phyloP scores from a whole-genome alignment of 495 filamentous ascomycete genomes.

The Penicillium lagena region DNA sequence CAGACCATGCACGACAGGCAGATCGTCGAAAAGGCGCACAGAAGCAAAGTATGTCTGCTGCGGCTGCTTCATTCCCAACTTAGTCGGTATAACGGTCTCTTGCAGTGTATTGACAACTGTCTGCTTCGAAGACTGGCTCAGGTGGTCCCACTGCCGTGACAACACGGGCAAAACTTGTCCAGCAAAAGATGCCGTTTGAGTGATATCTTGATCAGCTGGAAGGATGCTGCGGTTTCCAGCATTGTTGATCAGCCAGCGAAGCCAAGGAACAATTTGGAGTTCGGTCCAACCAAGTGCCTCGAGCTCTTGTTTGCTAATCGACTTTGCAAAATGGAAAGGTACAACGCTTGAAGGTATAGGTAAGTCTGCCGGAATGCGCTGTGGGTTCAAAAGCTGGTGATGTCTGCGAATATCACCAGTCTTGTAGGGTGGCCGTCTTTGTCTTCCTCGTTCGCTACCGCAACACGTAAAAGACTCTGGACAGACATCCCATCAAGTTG shows the following conservation, averaged over 20 bases:
- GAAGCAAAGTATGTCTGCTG: conserved; percentile 84
- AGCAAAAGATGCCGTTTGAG: conserved; percentile 67
- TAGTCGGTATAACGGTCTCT: conserved; percentile 82
- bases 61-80: conserved; percentile 81
- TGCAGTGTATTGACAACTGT: conserved; percentile 57
- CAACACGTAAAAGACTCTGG: conserved; percentile 64
- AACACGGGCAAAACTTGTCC: conserved; percentile 68
- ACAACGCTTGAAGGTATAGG: conserved; percentile 79
- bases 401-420: conserved; percentile 68
- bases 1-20: conserved; percentile 72
- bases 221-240: conserved; percentile 40
- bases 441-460: conserved; percentile 72
- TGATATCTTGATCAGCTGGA: conserved; percentile 53
- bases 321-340: conserved; percentile 71
- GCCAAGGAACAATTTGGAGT: conserved; percentile 75
- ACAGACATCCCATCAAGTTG: conserved; percentile 61
- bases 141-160: conserved; percentile 80
- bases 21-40: conserved; percentile 89
- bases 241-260: conserved; percentile 67
- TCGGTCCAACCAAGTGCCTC: conserved; percentile 79
- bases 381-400: conserved; percentile 67
- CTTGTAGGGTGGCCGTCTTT: conserved; percentile 49
- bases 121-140: conserved; percentile 59
- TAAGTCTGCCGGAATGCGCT: conserved; percentile 71
- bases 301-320: conserved; percentile 53